Evolutionary conservation across 257 asterid genomes (phyloP).

Genomic region (Euphrasia confusa): DNA sequence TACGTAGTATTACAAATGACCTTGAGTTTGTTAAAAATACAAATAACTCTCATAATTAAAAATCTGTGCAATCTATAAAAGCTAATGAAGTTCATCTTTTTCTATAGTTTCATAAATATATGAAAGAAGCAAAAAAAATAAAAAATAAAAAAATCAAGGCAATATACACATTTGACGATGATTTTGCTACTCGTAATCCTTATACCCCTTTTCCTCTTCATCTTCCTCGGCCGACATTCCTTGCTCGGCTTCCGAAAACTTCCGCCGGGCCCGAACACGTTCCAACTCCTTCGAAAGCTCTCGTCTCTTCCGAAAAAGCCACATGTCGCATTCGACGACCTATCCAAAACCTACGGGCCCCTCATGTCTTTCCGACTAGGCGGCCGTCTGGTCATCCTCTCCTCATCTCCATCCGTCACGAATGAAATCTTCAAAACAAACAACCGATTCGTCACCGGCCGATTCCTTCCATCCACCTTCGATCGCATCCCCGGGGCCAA

Average conservation of each 20-base stretch:
- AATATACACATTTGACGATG: background rate
- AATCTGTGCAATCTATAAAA: too few relatives aligned
- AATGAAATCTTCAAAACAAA: slow-evolving; percentile 12
- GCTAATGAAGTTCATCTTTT: too few relatives aligned
- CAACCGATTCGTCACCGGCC: slow-evolving; percentile 4
- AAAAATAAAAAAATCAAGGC: too few relatives aligned
- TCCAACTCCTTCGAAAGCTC: slow-evolving; percentile 3
- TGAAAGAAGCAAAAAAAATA: too few relatives aligned
- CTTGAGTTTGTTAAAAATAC: too few relatives aligned
- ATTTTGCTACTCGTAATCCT: background rate
- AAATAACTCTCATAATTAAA: too few relatives aligned
- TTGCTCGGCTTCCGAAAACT: background rate
- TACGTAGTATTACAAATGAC: too few relatives aligned
- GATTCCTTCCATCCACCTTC: background rate
- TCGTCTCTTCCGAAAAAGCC: slow-evolving; percentile 2
- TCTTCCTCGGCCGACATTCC: background rate
- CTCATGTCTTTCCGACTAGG: slow-evolving; percentile 20
- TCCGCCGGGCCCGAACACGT: slow-evolving; percentile 25
- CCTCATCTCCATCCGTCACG: slow-evolving; percentile 18
- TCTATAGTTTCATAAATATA: too few relatives aligned
- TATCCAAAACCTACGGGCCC: slow-evolving; percentile 22
- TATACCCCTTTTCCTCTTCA: background rate
- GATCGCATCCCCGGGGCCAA: background rate
- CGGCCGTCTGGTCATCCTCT: slow-evolving; percentile 18
- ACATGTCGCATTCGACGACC: slow-evolving; percentile 3